Evolutionary conservation across 805 yeast species (phyloP).

Genomic region (Schizosaccharomyces osmophilus): DNA sequence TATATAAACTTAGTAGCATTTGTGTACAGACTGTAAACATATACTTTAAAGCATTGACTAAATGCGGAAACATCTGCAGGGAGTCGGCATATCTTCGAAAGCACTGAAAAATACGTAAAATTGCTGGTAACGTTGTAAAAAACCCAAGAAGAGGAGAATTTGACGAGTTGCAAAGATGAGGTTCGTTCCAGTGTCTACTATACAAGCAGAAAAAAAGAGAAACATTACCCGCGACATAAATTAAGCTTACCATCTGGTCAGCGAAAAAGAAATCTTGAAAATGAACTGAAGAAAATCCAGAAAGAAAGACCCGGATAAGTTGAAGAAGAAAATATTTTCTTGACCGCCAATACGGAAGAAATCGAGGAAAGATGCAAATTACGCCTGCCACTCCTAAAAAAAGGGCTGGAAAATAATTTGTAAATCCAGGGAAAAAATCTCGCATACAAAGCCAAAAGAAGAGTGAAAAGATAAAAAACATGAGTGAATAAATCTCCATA

Average conservation of each 20-base stretch:
- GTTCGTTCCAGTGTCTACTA: slow-evolving; percentile 33
- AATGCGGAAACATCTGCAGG: slow-evolving; percentile 88
- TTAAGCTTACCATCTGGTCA: slow-evolving; percentile 68
- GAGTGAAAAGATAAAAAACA: slow-evolving; percentile 31
- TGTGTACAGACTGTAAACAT: slow-evolving; percentile 40
- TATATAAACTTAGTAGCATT: slow-evolving; percentile 48
- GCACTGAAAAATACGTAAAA: slow-evolving; percentile 82
- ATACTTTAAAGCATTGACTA: slow-evolving; percentile 71
- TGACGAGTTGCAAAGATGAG: slow-evolving; percentile 44
- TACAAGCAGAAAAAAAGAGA: slow-evolving; percentile 72
- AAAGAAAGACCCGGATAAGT: slow-evolving; percentile 42
- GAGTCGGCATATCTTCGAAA: slow-evolving; percentile 76
- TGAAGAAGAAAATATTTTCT: slow-evolving; percentile 59
- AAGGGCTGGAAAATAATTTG: slow-evolving; percentile 59
- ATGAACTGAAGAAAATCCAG: slow-evolving; percentile 86
- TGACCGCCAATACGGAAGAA: slow-evolving; percentile 30
- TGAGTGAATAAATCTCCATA: slow-evolving; percentile 35
- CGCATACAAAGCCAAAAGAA: slow-evolving; percentile 55
- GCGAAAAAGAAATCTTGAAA: slow-evolving; percentile 85
- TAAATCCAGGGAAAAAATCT: slow-evolving; percentile 46
- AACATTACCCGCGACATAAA: slow-evolving; percentile 66
- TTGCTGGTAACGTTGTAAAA: slow-evolving; percentile 57
- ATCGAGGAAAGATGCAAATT: slow-evolving; percentile 36
- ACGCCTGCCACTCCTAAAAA: slow-evolving; percentile 30
- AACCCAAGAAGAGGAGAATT: slow-evolving; percentile 62